Percentiles rank a stretch among this genome's conserved stretches.
These are phyloP conservation scores for Candida koratica DNA, from an alignment of 805 yeast genomes.

Conservation along the genomic window DNA sequence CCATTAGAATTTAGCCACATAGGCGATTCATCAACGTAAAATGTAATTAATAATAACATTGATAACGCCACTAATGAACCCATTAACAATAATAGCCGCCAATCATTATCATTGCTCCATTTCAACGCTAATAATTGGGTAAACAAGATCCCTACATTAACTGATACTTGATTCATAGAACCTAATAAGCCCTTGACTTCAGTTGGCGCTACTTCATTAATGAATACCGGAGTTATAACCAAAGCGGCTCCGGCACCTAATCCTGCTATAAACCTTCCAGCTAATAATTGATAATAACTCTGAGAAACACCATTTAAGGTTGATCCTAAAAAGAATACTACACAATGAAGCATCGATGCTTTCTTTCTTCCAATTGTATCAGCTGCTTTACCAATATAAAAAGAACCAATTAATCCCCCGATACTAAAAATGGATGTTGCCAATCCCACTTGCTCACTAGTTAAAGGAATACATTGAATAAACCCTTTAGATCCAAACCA, in stretches of 20 bases:
- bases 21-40: constrained; percentile 70
- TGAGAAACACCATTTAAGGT: constrained; percentile 51
- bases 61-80: constrained; percentile 54
- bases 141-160: constrained; percentile 77
- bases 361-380: constrained; percentile 61
- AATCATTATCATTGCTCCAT: constrained; percentile 60
- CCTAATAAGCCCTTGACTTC: constrained; percentile 74
- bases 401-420: constrained; percentile 79
- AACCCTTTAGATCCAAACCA: constrained; percentile 40
- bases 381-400: constrained; percentile 61
- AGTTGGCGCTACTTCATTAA: constrained; percentile 76
- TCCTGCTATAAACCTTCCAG: constrained; percentile 79
- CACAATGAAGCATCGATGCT: constrained; percentile 49
- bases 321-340: constrained; percentile 59
- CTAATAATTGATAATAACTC: constrained; percentile 38
- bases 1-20: constrained; percentile 68
- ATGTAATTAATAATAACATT: constrained; percentile 38
- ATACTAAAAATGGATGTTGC: constrained; percentile 76
- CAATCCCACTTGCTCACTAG: constrained; percentile 58
- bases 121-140: constrained; percentile 72
- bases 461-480: constrained; percentile 54
- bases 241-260: constrained; percentile 83
- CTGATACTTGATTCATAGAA: constrained; percentile 81
- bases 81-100: constrained; percentile 69
- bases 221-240: constrained; percentile 78